Base-by-base conservation (phyloP, 805 yeast species). In the Wickerhamiella parazyma region DNA sequence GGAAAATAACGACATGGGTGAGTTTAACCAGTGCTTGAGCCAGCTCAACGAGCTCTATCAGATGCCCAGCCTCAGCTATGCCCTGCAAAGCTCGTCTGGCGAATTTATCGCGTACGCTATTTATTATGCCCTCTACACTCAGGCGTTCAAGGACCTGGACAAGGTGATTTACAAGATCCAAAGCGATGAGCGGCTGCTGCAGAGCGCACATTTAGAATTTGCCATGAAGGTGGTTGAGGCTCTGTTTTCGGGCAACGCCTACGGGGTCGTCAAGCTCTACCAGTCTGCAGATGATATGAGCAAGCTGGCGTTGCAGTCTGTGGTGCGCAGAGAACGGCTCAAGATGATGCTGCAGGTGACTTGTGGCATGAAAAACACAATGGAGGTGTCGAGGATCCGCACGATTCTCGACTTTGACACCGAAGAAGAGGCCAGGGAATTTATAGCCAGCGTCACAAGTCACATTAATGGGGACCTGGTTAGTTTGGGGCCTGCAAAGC, bases 1-100 rank as follows among this genome's bases (percentile, higher is more conserved):
- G 31, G 80, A 77, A 51, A 78, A 80, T 55, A 70, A 73, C 33
- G 98, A 89, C 60, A 63, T 89, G 49, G 96, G 96, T 8, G 97
- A 91, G 60, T 86, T 82, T 59, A 91, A 91, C 63, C 96, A 89
- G 59, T 91, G 97, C 58, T 94, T 82, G 60, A 75, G 93, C 12
- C 84, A 85, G 53, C 63, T 91, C 41, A 73, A 73, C 49, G 66
- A 71, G 36, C 64, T 87, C 19, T 87, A 80, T 55, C 71, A 66
- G 21, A 52, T 54, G 21, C 18, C 39, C 19, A 64, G 65, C 5
- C 36, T 46, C 20, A 26, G 33, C 14, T 46, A 19, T 18, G 59
- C 62, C 7, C 51, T 57, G 3, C 63, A 67, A 9, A 11, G 12
- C 3, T 58, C 65, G 11, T 65, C 66, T 44, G 61, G 68, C 50